Conservation (phyloP, 2,329 filamentous ascomycete species). For the Westerdykella aurantiaca region DNA sequence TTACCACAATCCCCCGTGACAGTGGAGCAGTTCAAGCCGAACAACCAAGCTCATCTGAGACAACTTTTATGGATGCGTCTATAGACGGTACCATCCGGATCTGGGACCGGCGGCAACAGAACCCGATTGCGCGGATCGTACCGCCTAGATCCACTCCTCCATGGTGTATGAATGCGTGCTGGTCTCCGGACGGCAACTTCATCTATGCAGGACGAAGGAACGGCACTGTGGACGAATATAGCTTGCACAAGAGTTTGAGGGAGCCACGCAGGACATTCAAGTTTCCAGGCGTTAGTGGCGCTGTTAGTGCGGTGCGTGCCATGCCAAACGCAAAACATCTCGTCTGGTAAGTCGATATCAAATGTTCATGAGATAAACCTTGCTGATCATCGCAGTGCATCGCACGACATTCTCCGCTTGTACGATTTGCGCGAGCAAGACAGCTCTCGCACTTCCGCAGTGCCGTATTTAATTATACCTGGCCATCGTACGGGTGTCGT, state of each 20-base stretch:
- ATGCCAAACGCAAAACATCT: constrained; percentile 94
- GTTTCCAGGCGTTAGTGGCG: constrained; percentile 82
- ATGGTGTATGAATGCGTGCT: constrained; percentile 97
- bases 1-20: constrained; percentile 11
- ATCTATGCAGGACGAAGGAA: constrained; percentile 91
- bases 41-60: constrained; percentile 55
- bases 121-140: constrained; percentile 72
- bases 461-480: constrained; percentile 94
- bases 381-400: constrained; percentile 55
- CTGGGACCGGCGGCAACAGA: constrained; percentile 77
- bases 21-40: constrained; percentile 30
- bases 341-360: constrained; percentile 58
- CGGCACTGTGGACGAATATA: constrained; percentile 90
- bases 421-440: constrained; percentile 72
- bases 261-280: constrained; percentile 73
- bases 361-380: neutral
- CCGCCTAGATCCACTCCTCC: constrained; percentile 73
- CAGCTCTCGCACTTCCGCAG: constrained; percentile 66
- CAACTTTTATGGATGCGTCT: constrained; percentile 80
- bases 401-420: constrained; percentile 84
- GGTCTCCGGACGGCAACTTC: constrained; percentile 91
- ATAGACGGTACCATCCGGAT: constrained; percentile 86
- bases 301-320: constrained; percentile 78
- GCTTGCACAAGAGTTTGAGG: constrained; percentile 72
- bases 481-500: constrained; percentile 87